These are phyloP conservation scores for Cyberlindnera xylosilytica DNA, from an alignment of 805 yeast species.

Conservation along the genomic window DNA sequence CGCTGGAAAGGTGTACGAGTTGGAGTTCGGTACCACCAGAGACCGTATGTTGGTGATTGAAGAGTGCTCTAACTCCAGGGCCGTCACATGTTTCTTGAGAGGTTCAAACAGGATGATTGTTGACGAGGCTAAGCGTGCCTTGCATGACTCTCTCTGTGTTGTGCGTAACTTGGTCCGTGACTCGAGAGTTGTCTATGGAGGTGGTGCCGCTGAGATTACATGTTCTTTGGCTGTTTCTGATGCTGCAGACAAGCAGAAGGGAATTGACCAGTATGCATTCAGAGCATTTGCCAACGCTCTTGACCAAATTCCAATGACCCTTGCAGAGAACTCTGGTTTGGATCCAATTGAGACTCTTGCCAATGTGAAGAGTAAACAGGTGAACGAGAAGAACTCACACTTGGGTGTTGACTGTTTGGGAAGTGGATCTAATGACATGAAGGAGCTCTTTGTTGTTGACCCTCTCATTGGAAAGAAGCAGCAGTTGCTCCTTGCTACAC, in stretches of 20 bases:
- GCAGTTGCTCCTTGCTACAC: conserved; percentile 93
- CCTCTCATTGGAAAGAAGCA: conserved; percentile 97
- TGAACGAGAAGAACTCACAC: conserved; percentile 62
- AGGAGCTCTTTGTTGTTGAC: conserved; percentile 89
- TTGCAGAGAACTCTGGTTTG: conserved; percentile 96
- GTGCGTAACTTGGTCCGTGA: conserved; percentile 93
- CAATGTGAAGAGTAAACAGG: conserved; percentile 78
- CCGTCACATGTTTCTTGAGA: conserved; percentile 89
- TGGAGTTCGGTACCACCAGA: conserved; percentile 93
- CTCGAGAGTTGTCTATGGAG: conserved; percentile 96
- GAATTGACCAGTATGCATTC: conserved; percentile 97
- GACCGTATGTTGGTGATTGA: conserved; percentile 96
- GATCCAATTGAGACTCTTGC: conserved; percentile 91
- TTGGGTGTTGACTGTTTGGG: conserved; percentile 96
- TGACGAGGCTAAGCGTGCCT: conserved; percentile 94
- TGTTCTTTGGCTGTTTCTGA: conserved; percentile 88
- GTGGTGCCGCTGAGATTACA: conserved; percentile 97
- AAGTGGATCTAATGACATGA: conserved; percentile 87
- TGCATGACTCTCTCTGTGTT: conserved; percentile 95
- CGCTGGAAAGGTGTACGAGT: conserved; percentile 81
- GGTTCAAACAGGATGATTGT: conserved; percentile 98
- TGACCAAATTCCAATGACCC: conserved; percentile 88
- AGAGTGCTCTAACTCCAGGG: conserved; percentile 79
- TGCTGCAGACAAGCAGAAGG: conserved; percentile 89
- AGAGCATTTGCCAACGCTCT: conserved; percentile 90